Evolutionary conservation across 345 rosid genomes (phyloP).

Genomic region (Dipteronia dyeriana): DNA sequence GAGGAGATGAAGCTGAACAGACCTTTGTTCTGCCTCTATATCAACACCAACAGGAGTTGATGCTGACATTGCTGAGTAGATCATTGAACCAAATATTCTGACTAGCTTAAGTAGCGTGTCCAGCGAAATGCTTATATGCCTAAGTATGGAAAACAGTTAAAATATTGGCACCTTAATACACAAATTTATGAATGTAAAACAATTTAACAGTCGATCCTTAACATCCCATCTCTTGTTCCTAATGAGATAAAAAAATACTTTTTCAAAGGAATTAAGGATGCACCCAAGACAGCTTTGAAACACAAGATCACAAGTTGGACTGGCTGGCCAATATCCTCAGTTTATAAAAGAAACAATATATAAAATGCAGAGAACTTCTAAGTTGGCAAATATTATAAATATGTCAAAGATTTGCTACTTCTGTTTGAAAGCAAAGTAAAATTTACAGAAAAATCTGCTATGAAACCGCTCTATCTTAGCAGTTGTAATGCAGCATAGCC

Average conservation of each 20-base stretch:
- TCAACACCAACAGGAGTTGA: conserved; percentile 89
- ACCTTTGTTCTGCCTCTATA: conserved; percentile 99
- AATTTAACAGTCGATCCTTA: background rate
- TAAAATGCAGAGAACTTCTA: background rate
- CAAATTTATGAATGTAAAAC: background rate
- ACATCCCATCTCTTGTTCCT: background rate
- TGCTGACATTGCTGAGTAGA: conserved; percentile 80
- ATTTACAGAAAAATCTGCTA: background rate
- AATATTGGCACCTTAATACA: background rate
- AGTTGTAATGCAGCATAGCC: background rate
- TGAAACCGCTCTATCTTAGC: background rate
- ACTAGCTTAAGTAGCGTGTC: conserved; percentile 90
- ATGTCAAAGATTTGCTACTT: background rate
- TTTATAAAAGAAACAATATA: background rate
- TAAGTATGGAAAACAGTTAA: conserved; percentile 31
- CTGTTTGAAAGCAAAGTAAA: background rate
- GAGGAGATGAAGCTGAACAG: conserved; percentile 12
- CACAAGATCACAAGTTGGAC: background rate
- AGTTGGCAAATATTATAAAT: background rate
- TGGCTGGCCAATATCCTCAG: background rate
- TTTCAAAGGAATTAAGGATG: background rate
- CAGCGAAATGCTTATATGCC: conserved; percentile 82
- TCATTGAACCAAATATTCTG: conserved; percentile 73
- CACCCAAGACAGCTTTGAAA: background rate
- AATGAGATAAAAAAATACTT: background rate